Percentiles rank a stretch among this genome's conserved stretches.
Conservation (phyloP, 768 basidiomycete genomes). For the Hygrocybe punicea region DNA sequence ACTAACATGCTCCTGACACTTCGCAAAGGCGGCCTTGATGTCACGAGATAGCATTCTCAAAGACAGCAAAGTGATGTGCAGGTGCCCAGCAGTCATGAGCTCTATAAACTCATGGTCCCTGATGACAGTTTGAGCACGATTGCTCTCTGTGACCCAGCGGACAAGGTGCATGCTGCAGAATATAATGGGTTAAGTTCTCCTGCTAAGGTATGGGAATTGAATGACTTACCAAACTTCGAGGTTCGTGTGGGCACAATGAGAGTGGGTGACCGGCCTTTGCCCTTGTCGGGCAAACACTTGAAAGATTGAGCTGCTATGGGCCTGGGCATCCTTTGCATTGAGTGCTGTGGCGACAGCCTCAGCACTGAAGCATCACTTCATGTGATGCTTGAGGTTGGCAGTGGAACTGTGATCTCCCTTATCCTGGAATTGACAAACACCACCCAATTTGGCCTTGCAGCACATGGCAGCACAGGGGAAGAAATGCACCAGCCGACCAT, state of each 20-base stretch:
- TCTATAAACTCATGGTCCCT: neutral
- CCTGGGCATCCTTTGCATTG: neutral
- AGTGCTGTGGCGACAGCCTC: neutral
- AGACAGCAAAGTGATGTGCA: neutral
- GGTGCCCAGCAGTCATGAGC: neutral
- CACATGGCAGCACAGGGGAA: no score
- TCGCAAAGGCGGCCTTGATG: no score
- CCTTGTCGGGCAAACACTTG: neutral
- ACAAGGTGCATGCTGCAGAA: neutral
- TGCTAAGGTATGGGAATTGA: no score
- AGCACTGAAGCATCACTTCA: neutral
- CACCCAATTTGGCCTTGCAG: no score
- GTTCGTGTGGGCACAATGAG: neutral
- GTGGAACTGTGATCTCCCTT: neutral
- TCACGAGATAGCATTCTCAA: neutral
- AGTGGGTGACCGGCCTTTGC: neutral
- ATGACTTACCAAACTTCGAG: no score
- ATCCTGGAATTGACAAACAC: neutral
- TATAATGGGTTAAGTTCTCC: no score
- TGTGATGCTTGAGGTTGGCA: neutral
- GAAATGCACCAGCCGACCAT: no score
- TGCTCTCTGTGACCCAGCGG: neutral
- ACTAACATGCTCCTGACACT: neutral
- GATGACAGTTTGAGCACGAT: neutral
- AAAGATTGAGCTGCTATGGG: no score